phyloP scores from a whole-genome alignment of 768 basidiomycete genomes.

The Paxillus rubicundulus region DNA sequence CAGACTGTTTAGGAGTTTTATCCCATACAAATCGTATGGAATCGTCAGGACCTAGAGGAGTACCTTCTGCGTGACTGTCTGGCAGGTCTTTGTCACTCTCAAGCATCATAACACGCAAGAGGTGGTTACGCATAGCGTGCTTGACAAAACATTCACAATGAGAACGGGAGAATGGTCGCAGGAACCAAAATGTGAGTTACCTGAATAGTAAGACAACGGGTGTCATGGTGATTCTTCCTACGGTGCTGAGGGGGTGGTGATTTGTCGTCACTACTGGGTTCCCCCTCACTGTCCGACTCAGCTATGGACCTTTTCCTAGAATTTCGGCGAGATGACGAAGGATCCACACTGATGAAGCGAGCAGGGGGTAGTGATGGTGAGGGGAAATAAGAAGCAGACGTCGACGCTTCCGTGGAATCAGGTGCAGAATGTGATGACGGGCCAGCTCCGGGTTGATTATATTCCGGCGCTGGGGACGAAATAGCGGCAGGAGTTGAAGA shows the following conservation, averaged over 20 bases:
- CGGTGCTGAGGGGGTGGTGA: conserved; percentile 33
- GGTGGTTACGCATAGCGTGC: conserved; percentile 70
- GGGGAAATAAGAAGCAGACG: conserved; percentile 1
- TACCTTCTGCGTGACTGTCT: conserved; percentile 58
- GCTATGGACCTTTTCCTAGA: conserved; percentile 33
- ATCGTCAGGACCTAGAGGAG: conserved; percentile 41
- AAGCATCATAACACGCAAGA: conserved; percentile 58
- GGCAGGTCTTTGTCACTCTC: conserved; percentile 58
- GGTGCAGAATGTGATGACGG: conserved; percentile 2
- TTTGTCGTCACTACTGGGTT: conserved; percentile 34
- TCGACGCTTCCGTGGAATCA: conserved; percentile 6
- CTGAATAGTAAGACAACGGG: conserved; percentile 63
- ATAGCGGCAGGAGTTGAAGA: conserved; percentile 27
- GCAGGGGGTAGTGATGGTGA: conserved; percentile 18
- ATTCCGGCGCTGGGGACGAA: conserved; percentile 5
- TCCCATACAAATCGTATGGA: conserved; percentile 79
- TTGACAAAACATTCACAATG: conserved; percentile 25
- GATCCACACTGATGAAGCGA: conserved; percentile 21
- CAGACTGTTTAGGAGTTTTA: conserved; percentile 71
- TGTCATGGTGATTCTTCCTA: conserved; percentile 61
- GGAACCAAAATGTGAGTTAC: conserved; percentile 34
- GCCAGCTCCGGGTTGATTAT: conserved; percentile 11
- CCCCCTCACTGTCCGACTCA: conserved; percentile 38
- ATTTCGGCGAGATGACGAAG: conserved; percentile 6
- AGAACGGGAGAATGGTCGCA: not conserved